Conservation (phyloP, 1,284 basidiomycete species). For the Malassezia sp. region DNA sequence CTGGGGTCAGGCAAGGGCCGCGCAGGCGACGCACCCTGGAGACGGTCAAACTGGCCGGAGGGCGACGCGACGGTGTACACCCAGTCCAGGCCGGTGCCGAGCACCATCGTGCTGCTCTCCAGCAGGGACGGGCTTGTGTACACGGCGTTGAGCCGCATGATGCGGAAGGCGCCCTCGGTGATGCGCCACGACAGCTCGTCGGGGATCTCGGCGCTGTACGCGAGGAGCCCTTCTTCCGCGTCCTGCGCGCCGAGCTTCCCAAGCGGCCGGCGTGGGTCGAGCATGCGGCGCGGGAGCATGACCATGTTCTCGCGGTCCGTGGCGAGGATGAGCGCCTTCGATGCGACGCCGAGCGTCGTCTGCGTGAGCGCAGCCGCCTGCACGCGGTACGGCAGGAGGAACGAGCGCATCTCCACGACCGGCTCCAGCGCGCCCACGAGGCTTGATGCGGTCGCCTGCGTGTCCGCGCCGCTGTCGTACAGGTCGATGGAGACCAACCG, state of each 20-base stretch:
- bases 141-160: conserved; percentile 38
- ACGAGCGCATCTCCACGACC: conserved; percentile 58
- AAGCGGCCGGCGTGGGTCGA: conserved; percentile 71
- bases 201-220: conserved; percentile 68
- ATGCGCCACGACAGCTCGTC: conserved; percentile 63
- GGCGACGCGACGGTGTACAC: conserved; percentile 74
- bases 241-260: conserved; percentile 67
- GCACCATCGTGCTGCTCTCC: conserved; percentile 81
- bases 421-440: conserved; percentile 16
- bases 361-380: conserved; percentile 61
- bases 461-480: conserved; percentile 58
- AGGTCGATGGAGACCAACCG: conserved; percentile 62
- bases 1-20: conserved; percentile 1
- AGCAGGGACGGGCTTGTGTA: conserved; percentile 69
- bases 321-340: conserved; percentile 79
- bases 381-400: conserved; percentile 59
- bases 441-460: conserved; percentile 16
- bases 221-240: conserved; percentile 70
- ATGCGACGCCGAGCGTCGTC: conserved; percentile 68
- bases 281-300: conserved; percentile 60
- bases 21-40: conserved; percentile 51
- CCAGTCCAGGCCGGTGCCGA: conserved; percentile 73
- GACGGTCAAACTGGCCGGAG: conserved; percentile 79
- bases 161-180: conserved; percentile 56
- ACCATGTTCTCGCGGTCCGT: conserved; percentile 65